A percentile compares a stretch with the other conserved stretches of the same genome.
These are phyloP conservation scores for Suillus occidentalis DNA, from an alignment of 768 basidiomycete species.

Conservation along the genomic window DNA sequence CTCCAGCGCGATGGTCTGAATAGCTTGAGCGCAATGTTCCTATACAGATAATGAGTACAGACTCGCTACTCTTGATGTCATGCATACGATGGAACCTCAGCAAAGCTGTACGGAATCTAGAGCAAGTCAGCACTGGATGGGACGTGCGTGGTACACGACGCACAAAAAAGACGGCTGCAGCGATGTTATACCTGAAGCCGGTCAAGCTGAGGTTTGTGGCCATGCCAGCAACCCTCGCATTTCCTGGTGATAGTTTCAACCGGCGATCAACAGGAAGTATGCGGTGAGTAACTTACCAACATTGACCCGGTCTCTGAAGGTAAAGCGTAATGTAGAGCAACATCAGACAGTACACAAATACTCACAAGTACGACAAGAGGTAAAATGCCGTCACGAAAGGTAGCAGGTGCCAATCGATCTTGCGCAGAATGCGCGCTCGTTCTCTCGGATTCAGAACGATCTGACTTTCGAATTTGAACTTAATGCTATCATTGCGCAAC, in stretches of 20 bases:
- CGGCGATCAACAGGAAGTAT: neutral
- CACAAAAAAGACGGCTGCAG: conserved; percentile 40
- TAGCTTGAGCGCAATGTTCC: conserved; percentile 39
- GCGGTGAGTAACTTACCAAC: conserved; percentile 32
- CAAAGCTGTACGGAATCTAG: conserved; percentile 37
- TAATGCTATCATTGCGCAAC: neutral
- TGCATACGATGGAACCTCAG: conserved; percentile 39
- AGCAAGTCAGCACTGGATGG: conserved; percentile 1
- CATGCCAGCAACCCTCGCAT: conserved; percentile 47
- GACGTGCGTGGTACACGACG: conserved; percentile 1
- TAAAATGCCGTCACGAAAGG: conserved; percentile 45
- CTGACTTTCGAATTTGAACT: neutral
- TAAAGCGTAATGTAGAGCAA: neutral
- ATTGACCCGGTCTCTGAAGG: conserved; percentile 42
- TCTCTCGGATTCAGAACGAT: conserved; percentile 13
- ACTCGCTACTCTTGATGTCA: neutral
- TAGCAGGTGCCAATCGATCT: conserved; percentile 44
- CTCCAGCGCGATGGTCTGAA: conserved; percentile 36
- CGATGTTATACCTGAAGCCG: conserved; percentile 36
- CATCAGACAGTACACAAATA: conserved; percentile 3
- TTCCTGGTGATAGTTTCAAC: conserved; percentile 25
- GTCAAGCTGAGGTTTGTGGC: conserved; percentile 34
- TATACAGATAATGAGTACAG: conserved; percentile 13
- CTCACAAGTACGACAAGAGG: conserved; percentile 47
- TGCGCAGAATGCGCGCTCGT: conserved; percentile 34